Base-by-base conservation (phyloP, 169 alveolate species). In the Cryptosporidium xiaoi region DNA sequence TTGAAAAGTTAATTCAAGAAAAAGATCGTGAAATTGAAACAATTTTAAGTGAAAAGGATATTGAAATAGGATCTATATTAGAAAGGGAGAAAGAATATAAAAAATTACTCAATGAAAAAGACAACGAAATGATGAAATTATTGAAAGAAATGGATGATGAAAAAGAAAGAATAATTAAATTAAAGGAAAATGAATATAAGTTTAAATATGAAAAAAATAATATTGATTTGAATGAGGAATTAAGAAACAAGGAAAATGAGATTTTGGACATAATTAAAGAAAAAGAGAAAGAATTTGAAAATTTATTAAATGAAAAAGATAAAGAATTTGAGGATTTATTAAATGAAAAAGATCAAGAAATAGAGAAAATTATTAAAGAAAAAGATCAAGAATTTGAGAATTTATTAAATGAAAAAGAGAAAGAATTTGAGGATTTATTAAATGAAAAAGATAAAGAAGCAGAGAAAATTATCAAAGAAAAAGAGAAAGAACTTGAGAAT, bases 251-350 rank as follows among this genome's bases (percentile, higher is more conserved):
- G 33, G 55, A 55, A 15, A 29, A 50, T 12, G 83, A 69, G 40
- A 31, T 69, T 29, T 51, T 31, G 20, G 51, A 34, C 33, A 56
- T 69, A 31, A 16, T 51, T 12, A 15, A 12, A 1, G 67, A 29
- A 55, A 53, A 69, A 12, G 31, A 69, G 20, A 55, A 0, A 16
- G 68, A 55, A 44, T 36, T 69, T 12, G 66, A 27, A 10, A 33
- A 13, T 6, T 53, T 69, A 0, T 5, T 69, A 10, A n/a, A 53
- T 33, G 83, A 69, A 34, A 51, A 69, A 69, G 68, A n/a, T n/a
- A 55, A 0, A 16, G 68, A 55, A 44, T 36, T 69, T 12, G 66
- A 27, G 10, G 16, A 13, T 6, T 53, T 69, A 0, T 5, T 69
- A 10, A n/a, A 53, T 33, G 51, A 51, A 51, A 68, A 68, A 15